These are phyloP conservation scores for Kwoniella mangroviensis DNA, from an alignment of 768 basidiomycete genomes.

Conservation along the genomic window DNA sequence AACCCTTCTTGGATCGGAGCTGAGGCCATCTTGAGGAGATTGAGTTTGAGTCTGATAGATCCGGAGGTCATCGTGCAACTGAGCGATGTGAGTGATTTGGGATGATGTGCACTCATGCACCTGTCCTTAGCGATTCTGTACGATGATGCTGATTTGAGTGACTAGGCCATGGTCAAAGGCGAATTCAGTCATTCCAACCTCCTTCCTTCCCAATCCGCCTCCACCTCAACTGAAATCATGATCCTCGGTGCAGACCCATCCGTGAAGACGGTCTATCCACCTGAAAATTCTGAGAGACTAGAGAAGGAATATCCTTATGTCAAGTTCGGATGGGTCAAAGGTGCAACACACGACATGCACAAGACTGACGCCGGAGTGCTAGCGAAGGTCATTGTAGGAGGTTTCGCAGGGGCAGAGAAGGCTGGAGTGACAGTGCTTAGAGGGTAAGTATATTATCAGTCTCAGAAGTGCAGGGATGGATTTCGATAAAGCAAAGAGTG, in stretches of 20 bases:
- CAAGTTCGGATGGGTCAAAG: conserved; percentile 19
- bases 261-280: conserved; percentile 22
- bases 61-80: conserved; percentile 23
- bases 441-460: not conserved
- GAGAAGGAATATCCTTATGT: conserved; percentile 25
- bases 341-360: conserved; percentile 35
- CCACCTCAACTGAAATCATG: conserved; percentile 19
- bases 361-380: conserved; percentile 27
- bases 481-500: too few species aligned
- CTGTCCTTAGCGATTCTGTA: too few species aligned
- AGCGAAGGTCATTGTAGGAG: conserved; percentile 22
- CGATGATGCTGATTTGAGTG: too few species aligned
- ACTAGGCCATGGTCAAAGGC: conserved; percentile 14
- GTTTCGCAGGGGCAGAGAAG: conserved; percentile 12
- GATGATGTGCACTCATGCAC: too few species aligned
- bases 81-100: conserved; percentile 13
- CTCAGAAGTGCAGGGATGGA: too few species aligned
- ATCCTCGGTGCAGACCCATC: conserved; percentile 30
- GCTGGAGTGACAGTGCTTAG: conserved; percentile 10
- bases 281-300: conserved; percentile 15
- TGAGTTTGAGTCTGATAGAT: conserved; percentile 25
- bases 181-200: conserved; percentile 18
- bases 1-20: conserved; percentile 27
- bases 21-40: conserved; percentile 25
- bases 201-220: conserved; percentile 3